Evolutionary conservation across 805 yeast species (phyloP), one percentile per base, ranked within the genome.

Genomic region (Hanseniaspora mollemarum): DNA sequence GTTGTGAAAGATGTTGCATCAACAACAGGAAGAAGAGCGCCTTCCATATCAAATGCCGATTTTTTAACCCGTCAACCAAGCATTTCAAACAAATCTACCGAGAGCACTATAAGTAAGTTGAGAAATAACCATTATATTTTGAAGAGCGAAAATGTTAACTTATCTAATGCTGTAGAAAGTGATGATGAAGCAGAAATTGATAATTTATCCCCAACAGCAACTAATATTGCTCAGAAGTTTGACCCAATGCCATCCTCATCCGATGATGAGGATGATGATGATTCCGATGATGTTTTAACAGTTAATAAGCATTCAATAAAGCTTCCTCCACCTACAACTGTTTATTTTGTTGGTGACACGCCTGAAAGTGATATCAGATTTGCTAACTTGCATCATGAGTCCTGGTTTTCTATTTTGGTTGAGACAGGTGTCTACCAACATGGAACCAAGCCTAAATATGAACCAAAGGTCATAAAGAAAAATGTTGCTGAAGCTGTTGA

Each of bases 341-440:
- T 85, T 15, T 84, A 84, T 64, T 85, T 84, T 67, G 92, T 84
- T 46, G 94, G 94, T 59, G 94, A 84, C 62, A 84, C 94, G 13
- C 94, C 94, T 18, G 94, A 84, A 67, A 81, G 88, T 6, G 94
- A 84, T 64, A 84, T 84, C 56, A 72, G 92, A 64, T 85, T 85
- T 68, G 94, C 94, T 49, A 84, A 84, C 68, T 80, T 87, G 18
- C 90, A 83, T 66, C 92, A 84, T 62, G 77, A 77, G 54, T 78
- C 87, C 28, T 84, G 94, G 94, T 79, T 74, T 66, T 83, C 94
- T 25, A 84, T 85, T 53, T 71, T 84, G 60, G 94, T 84, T 36
- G 81, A 84, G 66, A 84, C 94, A 35, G 94, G 94, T 63, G 94
- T 84, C 52, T 84, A 83, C 66, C 80, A 83, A 66, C 86, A 75